Evolutionary conservation across 345 rosid species (phyloP).

Genomic region (Heritiera littoralis): DNA sequence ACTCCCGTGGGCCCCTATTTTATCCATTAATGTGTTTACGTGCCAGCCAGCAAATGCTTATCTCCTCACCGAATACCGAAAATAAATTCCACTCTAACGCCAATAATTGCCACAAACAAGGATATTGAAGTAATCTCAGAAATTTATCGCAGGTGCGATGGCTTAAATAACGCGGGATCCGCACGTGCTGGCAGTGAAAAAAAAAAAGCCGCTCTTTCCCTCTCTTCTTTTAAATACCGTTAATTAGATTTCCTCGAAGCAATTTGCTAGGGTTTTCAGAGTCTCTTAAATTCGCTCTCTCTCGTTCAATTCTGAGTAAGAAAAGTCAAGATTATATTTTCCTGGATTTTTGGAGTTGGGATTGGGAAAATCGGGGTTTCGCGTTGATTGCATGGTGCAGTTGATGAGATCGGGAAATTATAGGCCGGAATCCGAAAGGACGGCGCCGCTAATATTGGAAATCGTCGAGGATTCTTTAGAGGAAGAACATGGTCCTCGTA

Average conservation of each 20-base stretch:
- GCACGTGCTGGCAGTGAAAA: constrained; percentile 41
- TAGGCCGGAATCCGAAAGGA: constrained; percentile 48
- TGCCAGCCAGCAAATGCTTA: constrained; percentile 26
- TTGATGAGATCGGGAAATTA: constrained; percentile 68
- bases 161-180: constrained; percentile 10
- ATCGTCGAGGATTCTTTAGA: constrained; percentile 67
- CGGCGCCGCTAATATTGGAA: constrained; percentile 86
- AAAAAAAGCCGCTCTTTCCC: not conserved
- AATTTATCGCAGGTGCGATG: constrained; percentile 19
- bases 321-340: not conserved
- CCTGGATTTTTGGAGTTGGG: not conserved
- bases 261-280: constrained; percentile 41
- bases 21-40: constrained; percentile 35
- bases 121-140: constrained; percentile 19
- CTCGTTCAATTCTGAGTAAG: not conserved
- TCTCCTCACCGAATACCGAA: constrained; percentile 20
- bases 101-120: not conserved
- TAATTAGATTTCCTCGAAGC: not conserved
- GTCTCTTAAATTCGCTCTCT: constrained; percentile 28
- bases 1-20: constrained; percentile 25
- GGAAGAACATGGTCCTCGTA: constrained; percentile 68
- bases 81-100: not conserved
- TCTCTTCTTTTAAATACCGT: not conserved
- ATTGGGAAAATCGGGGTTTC: constrained; percentile 3
- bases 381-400: constrained; percentile 59